These are phyloP conservation scores for Trichophyton benhamiae DNA, from an alignment of 2,329 filamentous ascomycete species.

Conservation along the genomic window DNA sequence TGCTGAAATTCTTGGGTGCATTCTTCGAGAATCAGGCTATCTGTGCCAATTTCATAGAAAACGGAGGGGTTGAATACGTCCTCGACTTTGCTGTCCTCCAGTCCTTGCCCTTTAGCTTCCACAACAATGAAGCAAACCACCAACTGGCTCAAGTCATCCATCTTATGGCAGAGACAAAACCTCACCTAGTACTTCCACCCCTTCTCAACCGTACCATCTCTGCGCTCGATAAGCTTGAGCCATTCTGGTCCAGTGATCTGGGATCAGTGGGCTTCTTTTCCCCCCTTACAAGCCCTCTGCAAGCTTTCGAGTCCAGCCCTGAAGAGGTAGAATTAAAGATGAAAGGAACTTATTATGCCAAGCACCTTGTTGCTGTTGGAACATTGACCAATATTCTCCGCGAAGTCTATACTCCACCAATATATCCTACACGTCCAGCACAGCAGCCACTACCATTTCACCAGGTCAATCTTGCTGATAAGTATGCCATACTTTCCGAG, in stretches of 20 bases:
- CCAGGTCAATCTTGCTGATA: constrained; percentile 70
- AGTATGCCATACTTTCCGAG: constrained; percentile 62
- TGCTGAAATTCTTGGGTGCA: constrained; percentile 63
- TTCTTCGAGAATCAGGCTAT: constrained; percentile 65
- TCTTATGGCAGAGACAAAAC: constrained; percentile 65
- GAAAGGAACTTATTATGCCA: constrained; percentile 64
- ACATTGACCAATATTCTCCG: constrained; percentile 63
- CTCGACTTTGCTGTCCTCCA: constrained; percentile 74
- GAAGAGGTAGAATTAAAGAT: constrained; percentile 31
- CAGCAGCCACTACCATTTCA: constrained; percentile 53
- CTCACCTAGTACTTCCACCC: constrained; percentile 69
- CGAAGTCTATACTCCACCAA: constrained; percentile 55
- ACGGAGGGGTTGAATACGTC: constrained; percentile 69
- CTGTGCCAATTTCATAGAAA: constrained; percentile 61
- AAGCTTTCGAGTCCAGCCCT: constrained; percentile 13
- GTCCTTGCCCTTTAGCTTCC: constrained; percentile 63
- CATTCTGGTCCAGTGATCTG: constrained; percentile 46
- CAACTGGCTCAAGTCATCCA: constrained; percentile 63
- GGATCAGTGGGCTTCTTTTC: constrained; percentile 52
- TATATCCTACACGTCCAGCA: constrained; percentile 51
- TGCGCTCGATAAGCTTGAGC: constrained; percentile 54
- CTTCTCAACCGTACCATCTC: constrained; percentile 61
- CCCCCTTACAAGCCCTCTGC: constrained; percentile 40
- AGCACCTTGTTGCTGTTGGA: constrained; percentile 65
- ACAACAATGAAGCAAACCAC: constrained; percentile 53